Base-by-base conservation (phyloP, 2,329 filamentous ascomycete species). In the Metarhizium guizhouense region DNA sequence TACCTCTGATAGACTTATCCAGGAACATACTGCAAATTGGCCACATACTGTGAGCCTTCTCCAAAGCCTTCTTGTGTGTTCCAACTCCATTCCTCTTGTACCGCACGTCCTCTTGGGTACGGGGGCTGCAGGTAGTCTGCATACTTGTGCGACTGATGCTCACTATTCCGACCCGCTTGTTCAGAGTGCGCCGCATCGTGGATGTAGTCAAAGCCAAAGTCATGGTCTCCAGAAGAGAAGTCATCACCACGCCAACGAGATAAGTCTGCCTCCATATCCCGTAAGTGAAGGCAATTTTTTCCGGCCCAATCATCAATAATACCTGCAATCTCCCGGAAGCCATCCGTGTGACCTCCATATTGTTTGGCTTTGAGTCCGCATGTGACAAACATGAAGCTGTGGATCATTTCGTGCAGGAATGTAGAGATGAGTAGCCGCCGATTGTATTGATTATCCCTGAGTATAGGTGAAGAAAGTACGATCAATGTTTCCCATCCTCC, bases 341-440 rank as follows among this genome's bases (percentile, higher is more conserved):
- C 83, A 2, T 72, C 65, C 2, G 83, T 86, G 60, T 86, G 83
- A 0, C 83, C 83, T 11, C 82, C 82, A 47, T 75, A 72, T 29
- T 74, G 69, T 40, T 76, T 71, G 0, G 82, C 82, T 47, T 76
- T 73, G 64, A 83, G 79, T 4, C 83, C 83, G 61, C 82, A 84
- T 53, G 71, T 74, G 56, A 86, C 77, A 60, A 86, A 86, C 16
- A 86, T 71, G 63, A 84, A 86, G 67, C 82, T 83, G 68, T 86
- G 83, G 51, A 86, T 83, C 61, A 86, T 76, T 68, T 87, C 84
- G 63, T 86, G 84, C 50, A 87, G 63, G 59, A 87, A 85, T 0
- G 83, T 84, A 6, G 80, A 82, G 51, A 86, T 83, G 54, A 86
- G 74, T 16, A 86, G 72, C 6, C 81, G 74, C 5, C 83, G 71